phyloP scores from a whole-genome alignment of 225 moss, liverwort and hornwort genomes.

The Pseudisothecium myosuroides region DNA sequence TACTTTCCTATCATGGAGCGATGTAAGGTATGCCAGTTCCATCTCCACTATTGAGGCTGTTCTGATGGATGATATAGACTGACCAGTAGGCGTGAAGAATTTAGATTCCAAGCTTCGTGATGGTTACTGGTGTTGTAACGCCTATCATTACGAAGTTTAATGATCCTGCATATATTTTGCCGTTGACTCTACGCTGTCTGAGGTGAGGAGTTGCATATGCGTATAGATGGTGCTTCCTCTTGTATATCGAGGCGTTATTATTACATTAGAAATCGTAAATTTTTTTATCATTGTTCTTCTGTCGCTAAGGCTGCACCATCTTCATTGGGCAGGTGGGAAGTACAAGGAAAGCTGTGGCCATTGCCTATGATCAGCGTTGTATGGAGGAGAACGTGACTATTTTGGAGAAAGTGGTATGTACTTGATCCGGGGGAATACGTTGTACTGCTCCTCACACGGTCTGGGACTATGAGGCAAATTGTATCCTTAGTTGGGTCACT shows the following conservation, averaged over 20 bases:
- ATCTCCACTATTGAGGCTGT: background rate
- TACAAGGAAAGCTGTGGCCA: slow-evolving; percentile 67
- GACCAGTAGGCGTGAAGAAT: background rate
- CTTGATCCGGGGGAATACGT: background rate
- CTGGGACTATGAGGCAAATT: background rate
- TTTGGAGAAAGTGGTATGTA: slow-evolving; percentile 91
- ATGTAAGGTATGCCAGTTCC: slow-evolving; percentile 62
- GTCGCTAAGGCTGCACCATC: background rate
- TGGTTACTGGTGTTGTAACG: background rate
- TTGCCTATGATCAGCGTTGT: slow-evolving; percentile 91
- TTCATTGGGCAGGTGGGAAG: slow-evolving; percentile 59
- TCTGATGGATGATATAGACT: background rate
- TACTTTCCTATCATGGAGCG: slow-evolving; percentile 95
- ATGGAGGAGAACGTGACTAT: slow-evolving; percentile 77
- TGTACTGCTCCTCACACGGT: background rate
- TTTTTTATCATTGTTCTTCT: background rate
- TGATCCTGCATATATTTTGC: background rate
- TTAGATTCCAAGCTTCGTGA: background rate
- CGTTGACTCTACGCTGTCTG: background rate
- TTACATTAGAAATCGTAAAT: background rate
- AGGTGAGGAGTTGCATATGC: background rate
- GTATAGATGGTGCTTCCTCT: background rate
- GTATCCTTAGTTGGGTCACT: background rate
- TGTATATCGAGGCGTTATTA: background rate
- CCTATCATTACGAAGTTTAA: background rate